A percentile compares a stretch with the other conserved stretches of the same genome.
phyloP scores from a whole-genome alignment of 2,329 filamentous ascomycete genomes.

The Mycosphaerella sp. region DNA sequence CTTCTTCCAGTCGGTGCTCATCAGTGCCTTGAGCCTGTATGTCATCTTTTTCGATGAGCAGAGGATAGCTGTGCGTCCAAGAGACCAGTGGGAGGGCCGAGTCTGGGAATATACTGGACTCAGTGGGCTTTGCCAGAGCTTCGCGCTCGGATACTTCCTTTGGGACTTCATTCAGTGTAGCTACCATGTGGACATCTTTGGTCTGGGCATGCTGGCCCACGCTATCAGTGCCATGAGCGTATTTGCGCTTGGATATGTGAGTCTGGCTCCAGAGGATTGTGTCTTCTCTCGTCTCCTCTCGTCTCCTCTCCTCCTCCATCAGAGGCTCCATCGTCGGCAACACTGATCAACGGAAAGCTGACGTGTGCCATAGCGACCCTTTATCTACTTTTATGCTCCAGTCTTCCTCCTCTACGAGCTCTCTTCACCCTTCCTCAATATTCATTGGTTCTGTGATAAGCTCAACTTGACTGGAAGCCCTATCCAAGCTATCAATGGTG shows the following conservation, averaged over 20 bases:
- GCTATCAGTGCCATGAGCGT: conserved; percentile 67
- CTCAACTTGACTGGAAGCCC: conserved; percentile 69
- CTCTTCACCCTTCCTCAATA: conserved; percentile 76
- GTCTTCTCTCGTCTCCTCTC: conserved; percentile 1
- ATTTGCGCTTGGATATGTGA: conserved; percentile 72
- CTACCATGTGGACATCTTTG: conserved; percentile 64
- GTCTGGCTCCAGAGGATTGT: conserved; percentile 34
- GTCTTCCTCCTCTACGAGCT: conserved; percentile 85
- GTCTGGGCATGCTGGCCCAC: conserved; percentile 69
- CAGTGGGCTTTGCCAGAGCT: conserved; percentile 65
- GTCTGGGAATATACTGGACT: conserved; percentile 72
- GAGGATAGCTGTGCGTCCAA: conserved; percentile 41
- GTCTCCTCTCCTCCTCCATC: too few relatives aligned
- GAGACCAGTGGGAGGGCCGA: conserved; percentile 57
- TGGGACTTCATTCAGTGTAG: conserved; percentile 72
- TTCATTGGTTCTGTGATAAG: conserved; percentile 92
- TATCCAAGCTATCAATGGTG: conserved; percentile 70
- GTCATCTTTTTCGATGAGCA: conserved; percentile 64
- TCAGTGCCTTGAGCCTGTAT: conserved; percentile 68
- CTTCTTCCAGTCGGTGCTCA: conserved; percentile 67
- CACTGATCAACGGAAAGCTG: conserved; percentile 1
- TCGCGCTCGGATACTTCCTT: conserved; percentile 75
- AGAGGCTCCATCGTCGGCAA: background rate
- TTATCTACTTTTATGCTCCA: conserved; percentile 74
- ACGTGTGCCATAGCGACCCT: conserved; percentile 56